Evolutionary conservation across 306 rosid species (phyloP).

Genomic region (Fragaria iinumae): DNA sequence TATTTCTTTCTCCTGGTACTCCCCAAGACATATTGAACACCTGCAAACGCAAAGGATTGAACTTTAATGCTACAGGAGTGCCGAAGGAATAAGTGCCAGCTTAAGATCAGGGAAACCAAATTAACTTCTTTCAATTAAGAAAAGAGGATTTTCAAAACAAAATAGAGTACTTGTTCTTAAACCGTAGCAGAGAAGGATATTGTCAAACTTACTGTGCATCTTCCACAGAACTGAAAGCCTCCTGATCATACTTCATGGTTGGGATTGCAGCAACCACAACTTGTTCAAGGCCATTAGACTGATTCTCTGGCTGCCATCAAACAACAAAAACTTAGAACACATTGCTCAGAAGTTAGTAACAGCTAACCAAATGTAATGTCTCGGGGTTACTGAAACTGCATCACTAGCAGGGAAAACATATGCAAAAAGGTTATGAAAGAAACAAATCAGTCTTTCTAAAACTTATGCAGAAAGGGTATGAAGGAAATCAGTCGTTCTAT

Average conservation of each 20-base stretch:
- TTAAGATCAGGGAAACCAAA: not conserved
- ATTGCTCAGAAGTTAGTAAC: constrained; percentile 16
- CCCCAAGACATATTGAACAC: constrained; percentile 89
- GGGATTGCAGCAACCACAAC: constrained; percentile 88
- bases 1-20: constrained; percentile 82
- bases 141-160: not conserved
- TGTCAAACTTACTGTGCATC: constrained; percentile 75
- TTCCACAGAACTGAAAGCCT: constrained; percentile 75
- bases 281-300: constrained; percentile 59
- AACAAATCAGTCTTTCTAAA: not conserved
- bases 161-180: not conserved
- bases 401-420: constrained; percentile 6
- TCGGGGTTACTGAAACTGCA: not conserved
- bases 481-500: not conserved
- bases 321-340: constrained; percentile 49
- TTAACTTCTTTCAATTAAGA: not conserved
- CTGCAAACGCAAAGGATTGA: constrained; percentile 37
- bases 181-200: not conserved
- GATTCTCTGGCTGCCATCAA: constrained; percentile 84
- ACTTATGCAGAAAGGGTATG: not conserved
- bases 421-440: not conserved
- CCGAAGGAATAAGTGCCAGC: not conserved
- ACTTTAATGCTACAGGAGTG: not conserved
- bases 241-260: constrained; percentile 74
- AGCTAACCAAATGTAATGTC: constrained; percentile 4